Base-by-base conservation (phyloP, 495 filamentous ascomycete species). In the Podospora pseudocomata region DNA sequence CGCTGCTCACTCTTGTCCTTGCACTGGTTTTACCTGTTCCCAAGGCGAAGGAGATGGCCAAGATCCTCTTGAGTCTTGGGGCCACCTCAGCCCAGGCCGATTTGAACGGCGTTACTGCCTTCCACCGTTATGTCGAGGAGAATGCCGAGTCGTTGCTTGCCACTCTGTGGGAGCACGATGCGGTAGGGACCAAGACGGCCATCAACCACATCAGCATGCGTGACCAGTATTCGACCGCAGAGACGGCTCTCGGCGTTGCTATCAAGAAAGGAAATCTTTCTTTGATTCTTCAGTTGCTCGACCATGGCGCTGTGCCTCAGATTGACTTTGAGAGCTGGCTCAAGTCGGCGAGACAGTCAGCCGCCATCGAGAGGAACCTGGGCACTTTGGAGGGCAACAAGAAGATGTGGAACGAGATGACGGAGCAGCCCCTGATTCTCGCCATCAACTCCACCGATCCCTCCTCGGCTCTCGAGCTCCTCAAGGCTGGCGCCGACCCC, bases 51-150 rank as follows among this genome's bases (percentile, higher is more conserved):
- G 76, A 77, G 5, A 92, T 92, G 83, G 82, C 81, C 1, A 77
- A 80, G 67, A 83, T 84, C 0, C 81, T 96, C 32, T 73, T 94
- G n/a, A 81, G 85, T 27, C 79, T 92, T 2, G 91, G 91, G 3
- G 90, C 90, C 9, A 90, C 89, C 1, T 86, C 86, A 54, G 86
- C 89, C 1, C 92, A 94, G 72, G 91, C 87, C 0, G 91, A 93
- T 69, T 70, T 82, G 27, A 76, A 82, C 39, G 81, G 85, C 0
- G 73, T 77, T 13, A 91, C 89, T 0, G 84, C 86, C 0, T 80
- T 94, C 62, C 85, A 92, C 65, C 75, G 71, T 34, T 83, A 76
- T 63, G 74, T 91, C 81, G 71, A 76, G 81, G 69, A 78, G 13
- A 75, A 81, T 13, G 78, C 80, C 28, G 66, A 72, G 3, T 82